These are phyloP conservation scores for Acacia melanoxylon DNA, from an alignment of 306 rosid species.

Conservation along the genomic window DNA sequence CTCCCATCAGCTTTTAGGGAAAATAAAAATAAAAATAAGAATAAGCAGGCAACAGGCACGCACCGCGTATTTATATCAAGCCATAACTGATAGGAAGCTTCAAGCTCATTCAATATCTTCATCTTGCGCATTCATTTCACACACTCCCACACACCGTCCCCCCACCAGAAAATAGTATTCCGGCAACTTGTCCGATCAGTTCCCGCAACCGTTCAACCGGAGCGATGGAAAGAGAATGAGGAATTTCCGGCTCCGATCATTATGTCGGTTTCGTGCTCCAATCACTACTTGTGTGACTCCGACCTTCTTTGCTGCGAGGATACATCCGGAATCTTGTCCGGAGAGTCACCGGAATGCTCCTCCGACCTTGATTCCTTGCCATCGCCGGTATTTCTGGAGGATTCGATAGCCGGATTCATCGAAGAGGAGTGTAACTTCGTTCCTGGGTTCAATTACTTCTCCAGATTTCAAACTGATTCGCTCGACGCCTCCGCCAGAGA, in stretches of 20 bases:
- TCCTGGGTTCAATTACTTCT: conserved; percentile 72
- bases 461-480: conserved; percentile 59
- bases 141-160: not conserved
- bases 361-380: conserved; percentile 55
- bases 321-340: conserved; percentile 61
- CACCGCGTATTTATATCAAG: conserved; percentile 64
- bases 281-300: conserved; percentile 56
- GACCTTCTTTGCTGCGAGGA: conserved; percentile 81
- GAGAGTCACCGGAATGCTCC: conserved; percentile 63
- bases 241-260: conserved; percentile 23
- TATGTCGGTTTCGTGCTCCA: conserved; percentile 82
- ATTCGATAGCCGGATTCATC: conserved; percentile 75
- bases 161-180: conserved; percentile 20
- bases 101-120: conserved; percentile 30
- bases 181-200: conserved; percentile 41
- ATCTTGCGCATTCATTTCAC: not conserved
- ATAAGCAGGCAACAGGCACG: conserved; percentile 12
- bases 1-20: not conserved
- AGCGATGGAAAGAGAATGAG: conserved; percentile 65
- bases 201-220: conserved; percentile 20
- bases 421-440: conserved; percentile 79
- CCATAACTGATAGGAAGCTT: conserved; percentile 30
- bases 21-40: not conserved
- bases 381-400: conserved; percentile 36
- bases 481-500: conserved; percentile 74